These are phyloP conservation scores for Tricharina praecox DNA, from an alignment of 495 filamentous ascomycete species.

Conservation along the genomic window DNA sequence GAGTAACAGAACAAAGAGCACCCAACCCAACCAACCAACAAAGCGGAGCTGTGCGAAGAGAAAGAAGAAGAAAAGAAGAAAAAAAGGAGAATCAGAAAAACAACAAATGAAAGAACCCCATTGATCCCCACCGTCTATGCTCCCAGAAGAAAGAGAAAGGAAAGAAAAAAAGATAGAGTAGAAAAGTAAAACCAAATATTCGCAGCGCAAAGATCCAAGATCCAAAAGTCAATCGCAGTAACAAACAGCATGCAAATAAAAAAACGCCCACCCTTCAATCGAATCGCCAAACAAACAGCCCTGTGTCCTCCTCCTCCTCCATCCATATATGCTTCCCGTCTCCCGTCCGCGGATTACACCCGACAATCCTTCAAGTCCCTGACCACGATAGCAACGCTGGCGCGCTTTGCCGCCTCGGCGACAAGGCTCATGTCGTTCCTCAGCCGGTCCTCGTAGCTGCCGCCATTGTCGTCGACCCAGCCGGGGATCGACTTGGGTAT, in stretches of 20 bases:
- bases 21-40: no score
- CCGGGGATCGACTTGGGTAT: conserved; percentile 23
- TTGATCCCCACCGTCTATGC: no score
- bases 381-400: conserved; percentile 73
- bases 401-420: conserved; percentile 87
- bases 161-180: background rate
- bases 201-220: background rate
- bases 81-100: no score
- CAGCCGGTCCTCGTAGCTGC: conserved; percentile 19
- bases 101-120: no score
- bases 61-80: no score
- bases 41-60: no score
- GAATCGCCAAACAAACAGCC: background rate
- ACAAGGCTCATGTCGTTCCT: conserved; percentile 60
- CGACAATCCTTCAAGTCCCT: conserved; percentile 60
- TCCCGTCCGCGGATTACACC: conserved; percentile 27
- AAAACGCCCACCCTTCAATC: background rate
- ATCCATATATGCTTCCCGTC: background rate
- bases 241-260: background rate
- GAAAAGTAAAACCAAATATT: background rate
- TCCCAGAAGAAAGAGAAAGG: no score
- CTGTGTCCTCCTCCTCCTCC: no score
- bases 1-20: no score
- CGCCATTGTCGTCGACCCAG: conserved; percentile 14
- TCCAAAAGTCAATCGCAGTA: background rate